A percentile compares a stretch with the other conserved stretches of the same genome.
Evolutionary conservation across 2,329 filamentous ascomycete species (phyloP).

Genomic region (Diaporthe velutina): DNA sequence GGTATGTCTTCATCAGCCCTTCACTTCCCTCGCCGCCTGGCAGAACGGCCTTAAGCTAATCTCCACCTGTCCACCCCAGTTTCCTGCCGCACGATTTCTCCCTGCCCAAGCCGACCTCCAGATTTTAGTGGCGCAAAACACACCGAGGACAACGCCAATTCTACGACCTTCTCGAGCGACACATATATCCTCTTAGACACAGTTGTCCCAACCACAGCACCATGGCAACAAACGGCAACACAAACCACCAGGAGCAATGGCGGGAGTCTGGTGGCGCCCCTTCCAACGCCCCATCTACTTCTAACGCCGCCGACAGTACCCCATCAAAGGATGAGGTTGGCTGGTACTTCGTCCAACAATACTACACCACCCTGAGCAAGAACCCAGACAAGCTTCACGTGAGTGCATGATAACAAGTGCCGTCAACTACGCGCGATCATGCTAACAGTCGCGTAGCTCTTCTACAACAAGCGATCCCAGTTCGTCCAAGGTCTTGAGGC

Average conservation of each 20-base stretch:
- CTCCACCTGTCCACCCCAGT: constrained; percentile 21
- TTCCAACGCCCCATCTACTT: constrained; percentile 48
- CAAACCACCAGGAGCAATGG: constrained; percentile 60
- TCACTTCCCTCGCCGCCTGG: not conserved
- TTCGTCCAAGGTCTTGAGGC: constrained; percentile 94
- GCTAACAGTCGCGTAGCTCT: constrained; percentile 68
- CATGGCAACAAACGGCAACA: constrained; percentile 72
- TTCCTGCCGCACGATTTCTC: constrained; percentile 19
- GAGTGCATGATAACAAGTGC: constrained; percentile 47
- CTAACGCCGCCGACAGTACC: constrained; percentile 57
- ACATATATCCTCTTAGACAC: constrained; percentile 19
- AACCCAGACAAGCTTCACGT: constrained; percentile 92
- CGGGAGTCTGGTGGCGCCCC: constrained; percentile 49
- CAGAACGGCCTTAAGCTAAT: constrained; percentile 20
- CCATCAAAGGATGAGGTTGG: constrained; percentile 92
- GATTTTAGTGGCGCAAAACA: constrained; percentile 11
- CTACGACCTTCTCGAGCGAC: not conserved
- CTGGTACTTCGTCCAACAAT: constrained; percentile 99
- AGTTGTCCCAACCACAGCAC: constrained; percentile 43
- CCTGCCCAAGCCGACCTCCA: constrained; percentile 24
- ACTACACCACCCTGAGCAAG: constrained; percentile 98
- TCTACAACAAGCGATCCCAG: constrained; percentile 96
- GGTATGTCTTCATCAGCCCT: not conserved
- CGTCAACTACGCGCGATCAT: not conserved
- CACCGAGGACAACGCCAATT: not conserved